Evolutionary conservation across 1,139 yeast genomes (phyloP), one percentile per base, ranked within the genome.

Genomic region (Geotrichum klebahnii): DNA sequence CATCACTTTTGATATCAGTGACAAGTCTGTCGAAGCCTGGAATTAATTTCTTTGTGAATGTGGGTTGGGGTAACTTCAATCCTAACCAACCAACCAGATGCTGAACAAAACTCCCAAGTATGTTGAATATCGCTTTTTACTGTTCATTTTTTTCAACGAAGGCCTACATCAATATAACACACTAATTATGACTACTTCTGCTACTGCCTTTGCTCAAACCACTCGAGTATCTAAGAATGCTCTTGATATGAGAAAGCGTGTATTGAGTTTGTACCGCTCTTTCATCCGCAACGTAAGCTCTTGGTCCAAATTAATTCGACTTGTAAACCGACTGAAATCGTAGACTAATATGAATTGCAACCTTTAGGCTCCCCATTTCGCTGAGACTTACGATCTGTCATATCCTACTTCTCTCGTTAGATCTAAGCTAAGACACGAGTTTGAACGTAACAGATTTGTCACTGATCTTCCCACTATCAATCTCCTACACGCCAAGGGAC

Each of bases 371-470:
- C 78, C 59, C 54, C 68, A 60, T 60, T 67, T 63, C 54, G 65
- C 77, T 54, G 82, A 79, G 58, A 75, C 82, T 63, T 87, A 87
- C 69, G 92, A 84, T 70, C 75, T 86, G 67, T 89, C 85, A 67
- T 78, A 83, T 75, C 94, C 95, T 39, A 81, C 84, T n/a, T 80
- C 92, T 38, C 77, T 78, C 57, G 82, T 86, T 55, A 82, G 88
- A 68, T 84, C 95, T 53, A 85, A 84, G 69, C 77, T 87, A 58
- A 82, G 96, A 76, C 95, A 86, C 68, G 95, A 87, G 68, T 87
- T 87, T 61, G 95, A 87, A 71, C 79, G 95, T 72, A 82, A 87
- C 63, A 77, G 95, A 65, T 84, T 75, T 64, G 86, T 85, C 46
- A 70, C 72, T 54, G 88, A 84, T 64, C 67, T 82, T 56, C 79